Evolutionary conservation across 306 rosid species (phyloP), one percentile per base, ranked within the genome.

Genomic region (Castanopsis chinensis): DNA sequence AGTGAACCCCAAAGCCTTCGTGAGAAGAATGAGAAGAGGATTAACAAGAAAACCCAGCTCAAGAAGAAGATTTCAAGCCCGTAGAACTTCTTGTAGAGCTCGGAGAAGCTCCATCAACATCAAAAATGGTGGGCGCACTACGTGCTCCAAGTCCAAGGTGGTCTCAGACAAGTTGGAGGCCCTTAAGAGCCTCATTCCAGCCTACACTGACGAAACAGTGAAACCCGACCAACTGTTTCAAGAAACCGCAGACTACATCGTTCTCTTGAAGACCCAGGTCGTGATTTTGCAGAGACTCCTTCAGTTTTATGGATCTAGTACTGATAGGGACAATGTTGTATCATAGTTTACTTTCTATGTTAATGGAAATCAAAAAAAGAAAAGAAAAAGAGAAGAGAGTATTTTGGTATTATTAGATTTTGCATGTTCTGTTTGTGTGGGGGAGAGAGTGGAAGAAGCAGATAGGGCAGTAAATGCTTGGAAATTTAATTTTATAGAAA

Each of bases 161-260:
- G 87, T 94, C 12, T 87, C 93, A 0, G 81, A 79, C 32, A 94
- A 88, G 78, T 72, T 94, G 70, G 84, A 86, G 60, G 89, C 89
- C 2, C 86, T 94, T 49, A 90, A 87, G 87, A 90, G 69, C 45
- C 89, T 94, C 61, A 91, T 94, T 76, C 97, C 97, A 18, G 5
- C 87, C 19, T 77, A 71, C 20, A 67, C 21, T 5, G 77, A 35
- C 20, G 89, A 88, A 17, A 70, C 11, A 14, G 82, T 84, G 52
- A 84, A 89, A 77, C 71, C 94, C 7, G 98, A 95, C 45, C 84
- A 81, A 13, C 76, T 95, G 88, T 91, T 92, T 65, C 77, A 90
- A 74, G 91, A 92, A 80, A 91, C 99, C 13, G 99, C 99, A 15
- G 96, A 94, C 55, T 95, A 92, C 88, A 95, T 95, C 72, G 83